Evolutionary conservation across 352 stramenopile genomes (phyloP).

Genomic region (Phytophthora sojae): DNA sequence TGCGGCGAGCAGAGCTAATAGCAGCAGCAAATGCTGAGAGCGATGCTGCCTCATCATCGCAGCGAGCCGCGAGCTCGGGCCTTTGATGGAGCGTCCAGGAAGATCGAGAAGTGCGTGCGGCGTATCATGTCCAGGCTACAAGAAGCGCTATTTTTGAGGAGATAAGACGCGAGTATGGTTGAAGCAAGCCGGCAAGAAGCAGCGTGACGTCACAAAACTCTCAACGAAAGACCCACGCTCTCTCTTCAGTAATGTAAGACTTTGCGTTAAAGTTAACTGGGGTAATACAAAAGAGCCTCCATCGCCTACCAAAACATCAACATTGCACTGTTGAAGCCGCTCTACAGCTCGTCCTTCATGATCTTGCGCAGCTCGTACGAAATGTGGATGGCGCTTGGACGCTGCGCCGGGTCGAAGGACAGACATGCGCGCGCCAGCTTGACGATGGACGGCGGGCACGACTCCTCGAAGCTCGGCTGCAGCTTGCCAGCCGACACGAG

Average conservation of each 20-base stretch:
- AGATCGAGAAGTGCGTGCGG: not conserved
- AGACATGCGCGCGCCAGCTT: conserved; percentile 68
- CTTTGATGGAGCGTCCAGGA: not conserved
- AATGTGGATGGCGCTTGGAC: conserved; percentile 79
- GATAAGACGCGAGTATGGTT: conserved; percentile 16
- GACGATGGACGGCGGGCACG: conserved; percentile 63
- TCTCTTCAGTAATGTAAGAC: conserved; percentile 22
- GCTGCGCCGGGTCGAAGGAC: conserved; percentile 66
- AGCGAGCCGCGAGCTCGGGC: not conserved
- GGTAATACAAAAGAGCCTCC: conserved; percentile 37
- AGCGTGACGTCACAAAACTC: not conserved
- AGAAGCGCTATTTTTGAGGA: conserved; percentile 13
- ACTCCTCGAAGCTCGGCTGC: conserved; percentile 63
- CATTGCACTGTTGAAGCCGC: not conserved
- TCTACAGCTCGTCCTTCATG: conserved; percentile 73
- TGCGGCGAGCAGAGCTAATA: not conserved
- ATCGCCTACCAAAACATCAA: conserved; percentile 12
- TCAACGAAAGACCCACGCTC: not conserved
- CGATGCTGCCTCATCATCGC: conserved; percentile 28
- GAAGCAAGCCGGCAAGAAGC: conserved; percentile 1
- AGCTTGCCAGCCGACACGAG: conserved; percentile 75
- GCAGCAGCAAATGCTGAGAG: conserved; percentile 20
- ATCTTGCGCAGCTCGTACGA: conserved; percentile 85
- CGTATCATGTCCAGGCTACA: not conserved
- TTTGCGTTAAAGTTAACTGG: conserved; percentile 22